Evolutionary conservation across 768 basidiomycete genomes (phyloP).

Genomic region (Leccinum imitatum): DNA sequence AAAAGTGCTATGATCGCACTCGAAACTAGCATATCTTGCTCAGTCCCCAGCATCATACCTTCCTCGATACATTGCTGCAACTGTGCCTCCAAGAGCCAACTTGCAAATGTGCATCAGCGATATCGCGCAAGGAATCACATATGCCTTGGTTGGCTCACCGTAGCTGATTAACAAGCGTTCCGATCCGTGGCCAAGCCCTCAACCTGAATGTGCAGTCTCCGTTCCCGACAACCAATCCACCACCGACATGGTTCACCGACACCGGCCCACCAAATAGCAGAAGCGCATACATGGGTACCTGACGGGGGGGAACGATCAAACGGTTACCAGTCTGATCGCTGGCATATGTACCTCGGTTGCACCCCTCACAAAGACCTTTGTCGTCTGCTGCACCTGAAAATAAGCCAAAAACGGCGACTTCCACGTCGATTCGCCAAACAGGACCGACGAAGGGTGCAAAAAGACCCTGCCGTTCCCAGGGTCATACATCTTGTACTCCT

Average conservation of each 20-base stretch:
- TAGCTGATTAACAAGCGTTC: slow-evolving; percentile 83
- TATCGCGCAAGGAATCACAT: background rate
- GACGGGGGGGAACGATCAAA: background rate
- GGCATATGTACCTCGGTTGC: slow-evolving; percentile 70
- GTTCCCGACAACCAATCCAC: slow-evolving; percentile 66
- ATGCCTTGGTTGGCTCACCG: slow-evolving; percentile 45
- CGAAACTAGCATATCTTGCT: slow-evolving; percentile 53
- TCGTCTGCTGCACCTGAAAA: slow-evolving; percentile 80
- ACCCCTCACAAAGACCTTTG: slow-evolving; percentile 82
- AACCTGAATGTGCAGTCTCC: slow-evolving; percentile 58
- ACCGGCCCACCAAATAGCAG: slow-evolving; percentile 83
- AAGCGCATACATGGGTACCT: slow-evolving; percentile 88
- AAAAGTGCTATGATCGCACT: slow-evolving; percentile 44
- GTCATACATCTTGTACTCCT: slow-evolving; percentile 83
- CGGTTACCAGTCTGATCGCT: background rate
- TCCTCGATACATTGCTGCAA: slow-evolving; percentile 64
- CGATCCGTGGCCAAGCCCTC: slow-evolving; percentile 86
- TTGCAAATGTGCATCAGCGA: slow-evolving; percentile 23
- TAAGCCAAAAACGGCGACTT: slow-evolving; percentile 79
- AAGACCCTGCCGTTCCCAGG: slow-evolving; percentile 64
- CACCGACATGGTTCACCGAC: slow-evolving; percentile 73
- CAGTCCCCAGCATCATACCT: slow-evolving; percentile 47
- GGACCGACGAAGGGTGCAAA: slow-evolving; percentile 77
- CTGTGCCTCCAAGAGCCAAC: slow-evolving; percentile 69
- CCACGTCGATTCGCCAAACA: slow-evolving; percentile 74